A percentile compares a stretch with the other conserved stretches of the same genome.
Conservation (phyloP, 2,329 filamentous ascomycete genomes). For the Ophiostoma sp. region DNA sequence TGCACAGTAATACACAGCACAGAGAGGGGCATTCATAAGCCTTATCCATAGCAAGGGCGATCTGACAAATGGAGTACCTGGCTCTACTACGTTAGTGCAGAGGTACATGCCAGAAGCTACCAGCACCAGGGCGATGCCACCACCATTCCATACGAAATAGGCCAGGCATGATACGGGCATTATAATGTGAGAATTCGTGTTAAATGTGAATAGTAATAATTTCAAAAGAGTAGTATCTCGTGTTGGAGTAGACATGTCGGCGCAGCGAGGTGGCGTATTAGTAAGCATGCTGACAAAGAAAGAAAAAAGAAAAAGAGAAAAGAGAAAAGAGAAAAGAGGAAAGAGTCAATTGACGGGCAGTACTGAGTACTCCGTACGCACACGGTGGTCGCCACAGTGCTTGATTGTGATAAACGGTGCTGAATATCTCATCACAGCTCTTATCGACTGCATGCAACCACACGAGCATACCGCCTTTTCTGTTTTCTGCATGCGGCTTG, state of each 20-base stretch:
- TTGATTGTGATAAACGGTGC: not conserved
- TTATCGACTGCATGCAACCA: not conserved
- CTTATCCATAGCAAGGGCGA: constrained; percentile 8
- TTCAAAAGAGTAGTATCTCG: not conserved
- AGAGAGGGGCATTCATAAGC: constrained; percentile 5
- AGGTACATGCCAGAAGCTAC: constrained; percentile 8
- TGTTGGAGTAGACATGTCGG: not conserved
- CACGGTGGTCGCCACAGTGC: not conserved
- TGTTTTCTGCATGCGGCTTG: not conserved
- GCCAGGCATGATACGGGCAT: not conserved
- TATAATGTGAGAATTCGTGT: not conserved
- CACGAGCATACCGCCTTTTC: not conserved
- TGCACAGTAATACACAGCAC: not conserved
- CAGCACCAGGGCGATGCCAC: not conserved
- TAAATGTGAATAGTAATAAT: not conserved
- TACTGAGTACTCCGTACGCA: too few species aligned
- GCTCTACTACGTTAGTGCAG: not conserved
- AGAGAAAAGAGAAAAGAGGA: too few species aligned
- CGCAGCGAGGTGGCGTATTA: not conserved
- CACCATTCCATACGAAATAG: not conserved
- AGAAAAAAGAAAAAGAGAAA: too few species aligned
- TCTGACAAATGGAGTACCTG: constrained; percentile 10
- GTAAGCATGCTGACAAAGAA: constrained; percentile 12
- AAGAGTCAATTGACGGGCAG: too few species aligned
- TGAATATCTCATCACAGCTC: not conserved